Base-by-base conservation (phyloP, 805 yeast species). In the Babjeviella inositovora region DNA sequence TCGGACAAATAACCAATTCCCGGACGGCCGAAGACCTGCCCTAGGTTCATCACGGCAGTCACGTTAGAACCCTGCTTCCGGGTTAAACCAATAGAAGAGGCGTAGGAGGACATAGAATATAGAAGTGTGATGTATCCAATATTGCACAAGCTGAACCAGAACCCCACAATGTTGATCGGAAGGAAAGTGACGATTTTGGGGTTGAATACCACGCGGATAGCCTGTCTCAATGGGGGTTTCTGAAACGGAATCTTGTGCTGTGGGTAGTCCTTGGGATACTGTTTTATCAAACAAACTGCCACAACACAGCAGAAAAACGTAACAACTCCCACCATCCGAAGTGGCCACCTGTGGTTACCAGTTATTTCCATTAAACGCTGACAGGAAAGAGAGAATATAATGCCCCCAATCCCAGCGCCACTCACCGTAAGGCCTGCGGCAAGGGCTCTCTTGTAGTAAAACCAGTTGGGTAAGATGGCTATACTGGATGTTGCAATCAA, bases 391-490 rank as follows among this genome's bases (percentile, higher is more conserved):
- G 13, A 59, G 23, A 41, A 41, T 2, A 39, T 22, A 6, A 55
- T 41, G 21, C 65, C 64, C 14, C 66, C 64, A 5, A 44, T 27
- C 14, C 66, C 65, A 3, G 54, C 42, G 2, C 63, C 65, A 2
- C 47, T 33, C 13, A 53, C 42, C 6, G 45, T 45, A 5, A 57
- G 26, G 8, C 62, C 55, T 18, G 40, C 37, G 1, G 62, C 60
- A 8, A 50, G 16, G 2, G 67, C 62, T 25, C 65, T 46, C 17
- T 45, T 47, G 16, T 53, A 52, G 20, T 58, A 38, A 37, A 69
- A 69, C 74, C 75, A 69, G 6, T 60, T 49, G 0, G 75, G 65
- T 12, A 69, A 32, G 4, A 64, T 45, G 15, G 37, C 56, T 11
- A 69, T 47, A 5, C 66, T 69, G 2, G 87, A 75, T 3, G 69